Conservation (phyloP, 371 early-diverging fungal genomes). For the Coemansia sp. region DNA sequence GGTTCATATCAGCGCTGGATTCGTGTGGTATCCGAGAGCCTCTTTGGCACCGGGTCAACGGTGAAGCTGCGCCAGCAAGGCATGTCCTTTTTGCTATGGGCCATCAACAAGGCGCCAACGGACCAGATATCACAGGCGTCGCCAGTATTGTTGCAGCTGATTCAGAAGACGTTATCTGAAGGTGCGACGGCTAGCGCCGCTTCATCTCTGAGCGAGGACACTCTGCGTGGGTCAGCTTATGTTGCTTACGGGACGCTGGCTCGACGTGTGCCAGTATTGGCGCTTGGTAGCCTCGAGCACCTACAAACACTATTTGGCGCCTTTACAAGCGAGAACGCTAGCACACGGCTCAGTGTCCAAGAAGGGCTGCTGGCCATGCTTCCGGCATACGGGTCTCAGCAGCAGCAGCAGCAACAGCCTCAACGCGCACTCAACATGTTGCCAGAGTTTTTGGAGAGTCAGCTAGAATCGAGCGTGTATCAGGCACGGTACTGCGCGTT, state of each 20-base stretch:
- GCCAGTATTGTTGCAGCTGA: slow-evolving; percentile 67
- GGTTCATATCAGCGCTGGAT: slow-evolving; percentile 52
- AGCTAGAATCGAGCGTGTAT: slow-evolving; percentile 39
- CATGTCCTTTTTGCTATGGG: slow-evolving; percentile 85
- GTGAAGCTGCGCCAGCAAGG: slow-evolving; percentile 69
- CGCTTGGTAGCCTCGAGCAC: slow-evolving; percentile 61
- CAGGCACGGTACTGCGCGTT: slow-evolving; percentile 67
- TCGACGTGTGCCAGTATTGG: slow-evolving; percentile 69
- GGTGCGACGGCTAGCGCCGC: slow-evolving; percentile 27
- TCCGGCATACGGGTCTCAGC: slow-evolving; percentile 61
- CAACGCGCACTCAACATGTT: slow-evolving; percentile 53
- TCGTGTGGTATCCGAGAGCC: slow-evolving; percentile 54
- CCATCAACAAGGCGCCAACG: slow-evolving; percentile 70
- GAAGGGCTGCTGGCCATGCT: slow-evolving; percentile 80
- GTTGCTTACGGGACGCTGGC: slow-evolving; percentile 76
- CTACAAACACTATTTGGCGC: slow-evolving; percentile 69
- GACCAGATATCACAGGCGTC: slow-evolving; percentile 62
- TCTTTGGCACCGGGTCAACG: slow-evolving; percentile 52
- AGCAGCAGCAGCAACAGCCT: slow-evolving; percentile 16
- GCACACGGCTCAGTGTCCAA: slow-evolving; percentile 74
- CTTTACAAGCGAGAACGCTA: slow-evolving; percentile 62
- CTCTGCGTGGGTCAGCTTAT: slow-evolving; percentile 81
- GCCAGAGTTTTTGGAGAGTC: slow-evolving; percentile 55
- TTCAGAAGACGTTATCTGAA: slow-evolving; percentile 69
- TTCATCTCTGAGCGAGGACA: slow-evolving; percentile 57